These are phyloP conservation scores for Cryphonectria parasitica DNA, from an alignment of 2,329 filamentous ascomycete species.

Conservation along the genomic window DNA sequence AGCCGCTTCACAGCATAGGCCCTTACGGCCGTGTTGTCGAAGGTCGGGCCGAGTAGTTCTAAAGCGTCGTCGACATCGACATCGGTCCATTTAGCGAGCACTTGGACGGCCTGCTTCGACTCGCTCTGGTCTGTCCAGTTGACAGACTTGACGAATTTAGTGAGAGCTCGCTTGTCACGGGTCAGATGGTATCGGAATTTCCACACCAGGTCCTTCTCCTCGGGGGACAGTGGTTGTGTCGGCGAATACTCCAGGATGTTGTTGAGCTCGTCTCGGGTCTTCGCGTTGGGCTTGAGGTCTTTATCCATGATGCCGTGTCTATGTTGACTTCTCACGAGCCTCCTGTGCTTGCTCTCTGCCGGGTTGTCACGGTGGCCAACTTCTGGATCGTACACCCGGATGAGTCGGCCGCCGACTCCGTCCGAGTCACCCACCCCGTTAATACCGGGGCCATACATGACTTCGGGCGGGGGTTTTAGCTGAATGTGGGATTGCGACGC, in stretches of 20 bases:
- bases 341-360: constrained; percentile 90
- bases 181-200: constrained; percentile 95
- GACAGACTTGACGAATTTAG: constrained; percentile 97
- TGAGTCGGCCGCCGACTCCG: constrained; percentile 63
- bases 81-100: constrained; percentile 91
- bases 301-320: constrained; percentile 93
- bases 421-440: constrained; percentile 64
- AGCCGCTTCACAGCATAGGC: constrained; percentile 92
- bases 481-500: constrained; percentile 70
- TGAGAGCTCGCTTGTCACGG: constrained; percentile 87
- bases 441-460: constrained; percentile 89
- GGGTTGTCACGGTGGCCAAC: constrained; percentile 89
- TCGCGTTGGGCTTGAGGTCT: constrained; percentile 93
- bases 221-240: constrained; percentile 81
- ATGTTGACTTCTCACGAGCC: constrained; percentile 85
- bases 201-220: constrained; percentile 97
- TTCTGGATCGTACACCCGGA: constrained; percentile 92
- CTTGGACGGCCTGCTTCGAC: constrained; percentile 84
- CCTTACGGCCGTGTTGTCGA: constrained; percentile 85
- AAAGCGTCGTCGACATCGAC: constrained; percentile 97
- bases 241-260: constrained; percentile 90
- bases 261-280: constrained; percentile 92
- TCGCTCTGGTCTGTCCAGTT: constrained; percentile 89
- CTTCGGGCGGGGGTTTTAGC: constrained; percentile 81
- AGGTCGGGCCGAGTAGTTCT: constrained; percentile 88